phyloP scores from a whole-genome alignment of 2,329 filamentous ascomycete species.

The Scolecobasidium constrictum region DNA sequence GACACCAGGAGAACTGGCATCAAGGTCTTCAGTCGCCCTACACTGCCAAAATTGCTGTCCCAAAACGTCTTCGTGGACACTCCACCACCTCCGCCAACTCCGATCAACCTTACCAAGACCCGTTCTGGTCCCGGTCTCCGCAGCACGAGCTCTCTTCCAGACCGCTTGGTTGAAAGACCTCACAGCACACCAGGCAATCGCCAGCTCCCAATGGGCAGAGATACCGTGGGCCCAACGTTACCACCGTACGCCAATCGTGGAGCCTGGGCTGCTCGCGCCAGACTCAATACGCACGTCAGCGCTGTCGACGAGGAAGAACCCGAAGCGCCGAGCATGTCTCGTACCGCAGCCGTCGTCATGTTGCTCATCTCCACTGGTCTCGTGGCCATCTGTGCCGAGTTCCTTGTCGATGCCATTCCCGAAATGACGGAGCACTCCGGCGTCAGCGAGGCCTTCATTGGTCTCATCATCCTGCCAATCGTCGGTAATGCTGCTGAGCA shows the following conservation, averaged over 20 bases:
- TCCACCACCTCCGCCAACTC: conserved; percentile 22
- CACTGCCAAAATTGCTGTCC: conserved; percentile 54
- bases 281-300: conserved; percentile 1
- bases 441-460: conserved; percentile 65
- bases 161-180: conserved; percentile 42
- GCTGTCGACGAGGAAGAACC: conserved; percentile 18
- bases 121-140: conserved; percentile 46
- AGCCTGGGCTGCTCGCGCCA: conserved; percentile 1
- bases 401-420: conserved; percentile 64
- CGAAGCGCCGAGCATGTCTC: conserved; percentile 38
- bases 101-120: conserved; percentile 21
- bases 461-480: conserved; percentile 69
- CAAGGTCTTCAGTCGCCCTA: conserved; percentile 38
- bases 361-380: conserved; percentile 43
- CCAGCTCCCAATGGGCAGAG: background rate
- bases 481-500: conserved; percentile 79
- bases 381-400: conserved; percentile 56
- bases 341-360: conserved; percentile 45
- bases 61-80: conserved; percentile 58
- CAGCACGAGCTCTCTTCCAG: conserved; percentile 63
- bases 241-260: conserved; percentile 1
- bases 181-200: background rate
- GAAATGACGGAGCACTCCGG: conserved; percentile 48
- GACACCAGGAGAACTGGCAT: conserved; percentile 32
- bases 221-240: background rate